Conservation (phyloP, 2,329 filamentous ascomycete genomes). For the Akanthomyces dipterigenus region DNA sequence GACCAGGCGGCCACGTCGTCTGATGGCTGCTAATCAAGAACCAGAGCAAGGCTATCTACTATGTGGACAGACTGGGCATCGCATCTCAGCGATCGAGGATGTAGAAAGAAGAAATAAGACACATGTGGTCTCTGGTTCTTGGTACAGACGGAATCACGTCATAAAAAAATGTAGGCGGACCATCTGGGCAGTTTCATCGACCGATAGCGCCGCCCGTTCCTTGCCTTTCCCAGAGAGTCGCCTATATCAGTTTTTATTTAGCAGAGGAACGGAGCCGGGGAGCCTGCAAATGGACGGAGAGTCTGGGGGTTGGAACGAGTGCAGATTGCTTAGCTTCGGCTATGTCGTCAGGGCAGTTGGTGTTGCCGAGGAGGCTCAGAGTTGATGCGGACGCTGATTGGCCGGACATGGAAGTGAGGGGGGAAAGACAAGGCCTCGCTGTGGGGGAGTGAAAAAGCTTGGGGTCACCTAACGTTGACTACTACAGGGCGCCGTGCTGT, state of each 20-base stretch:
- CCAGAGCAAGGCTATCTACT: neutral
- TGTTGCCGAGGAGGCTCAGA: slow-evolving; percentile 9
- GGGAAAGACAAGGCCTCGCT: neutral
- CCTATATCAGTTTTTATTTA: neutral
- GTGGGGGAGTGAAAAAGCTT: neutral
- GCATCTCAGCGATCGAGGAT: no score
- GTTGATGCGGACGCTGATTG: slow-evolving; percentile 9
- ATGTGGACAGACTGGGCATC: neutral
- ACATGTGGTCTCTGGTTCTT: no score
- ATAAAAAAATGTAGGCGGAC: no score
- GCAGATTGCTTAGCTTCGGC: neutral
- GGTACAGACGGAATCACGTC: no score
- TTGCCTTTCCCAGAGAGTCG: neutral
- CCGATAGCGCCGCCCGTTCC: neutral
- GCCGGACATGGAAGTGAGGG: neutral
- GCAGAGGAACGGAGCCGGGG: neutral
- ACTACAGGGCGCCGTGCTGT: no score
- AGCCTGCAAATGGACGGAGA: neutral
- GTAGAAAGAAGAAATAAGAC: no score
- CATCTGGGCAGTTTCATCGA: neutral
- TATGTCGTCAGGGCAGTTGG: slow-evolving; percentile 3
- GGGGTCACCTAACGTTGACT: no score
- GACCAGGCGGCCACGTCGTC: neutral
- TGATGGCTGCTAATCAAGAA: neutral
- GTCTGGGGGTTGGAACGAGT: neutral